These are phyloP conservation scores for Nicotiana undulata DNA, from an alignment of 257 asterid species.

Conservation along the genomic window DNA sequence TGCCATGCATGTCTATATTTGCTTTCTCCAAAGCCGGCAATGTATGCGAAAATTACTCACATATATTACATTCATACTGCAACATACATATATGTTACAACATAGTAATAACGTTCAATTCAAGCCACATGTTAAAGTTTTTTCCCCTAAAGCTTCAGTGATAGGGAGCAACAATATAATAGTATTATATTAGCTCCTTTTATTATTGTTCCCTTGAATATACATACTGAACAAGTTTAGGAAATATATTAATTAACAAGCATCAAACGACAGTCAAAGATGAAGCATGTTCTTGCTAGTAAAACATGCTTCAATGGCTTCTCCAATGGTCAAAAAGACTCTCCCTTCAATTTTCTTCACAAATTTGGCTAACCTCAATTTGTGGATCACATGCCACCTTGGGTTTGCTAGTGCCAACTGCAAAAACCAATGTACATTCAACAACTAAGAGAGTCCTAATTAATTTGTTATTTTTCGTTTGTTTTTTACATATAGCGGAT, in stretches of 20 bases:
- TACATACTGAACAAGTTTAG: not conserved
- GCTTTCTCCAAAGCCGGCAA: too few relatives aligned
- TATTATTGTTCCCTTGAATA: not conserved
- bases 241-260: too few relatives aligned
- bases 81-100: not conserved
- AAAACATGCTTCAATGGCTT: constrained; percentile 29
- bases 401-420: constrained; percentile 33
- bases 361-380: constrained; percentile 24
- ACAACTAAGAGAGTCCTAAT: not conserved
- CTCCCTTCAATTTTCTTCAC: constrained; percentile 21
- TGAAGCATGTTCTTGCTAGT: constrained; percentile 4
- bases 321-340: constrained; percentile 27
- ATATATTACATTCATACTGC: not conserved
- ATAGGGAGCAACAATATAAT: not conserved
- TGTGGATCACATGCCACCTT: constrained; percentile 33
- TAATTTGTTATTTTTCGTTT: not conserved
- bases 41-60: not conserved
- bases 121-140: not conserved
- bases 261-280: too few relatives aligned
- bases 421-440: not conserved
- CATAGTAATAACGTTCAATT: not conserved
- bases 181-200: not conserved
- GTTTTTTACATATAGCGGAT: not conserved
- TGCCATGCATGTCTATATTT: too few relatives aligned
- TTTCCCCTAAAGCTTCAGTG: not conserved